These are phyloP conservation scores for Pythium dissotocum DNA, from an alignment of 352 stramenopile species.

Conservation along the genomic window DNA sequence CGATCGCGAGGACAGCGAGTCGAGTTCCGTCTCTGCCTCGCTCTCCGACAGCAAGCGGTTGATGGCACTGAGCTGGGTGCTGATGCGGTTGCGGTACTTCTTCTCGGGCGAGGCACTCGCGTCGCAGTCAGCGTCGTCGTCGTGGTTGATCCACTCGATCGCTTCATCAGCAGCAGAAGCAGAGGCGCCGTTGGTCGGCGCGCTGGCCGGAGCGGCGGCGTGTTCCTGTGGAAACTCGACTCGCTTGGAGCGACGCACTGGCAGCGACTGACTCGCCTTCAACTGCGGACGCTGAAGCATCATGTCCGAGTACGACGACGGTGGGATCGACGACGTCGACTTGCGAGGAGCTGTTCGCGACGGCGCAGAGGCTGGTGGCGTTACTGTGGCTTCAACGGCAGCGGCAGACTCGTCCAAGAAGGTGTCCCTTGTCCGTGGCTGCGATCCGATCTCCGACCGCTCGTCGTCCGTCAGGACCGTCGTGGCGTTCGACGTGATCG, in stretches of 20 bases:
- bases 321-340: slow-evolving; percentile 18
- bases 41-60: slow-evolving; percentile 33
- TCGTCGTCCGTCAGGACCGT: slow-evolving; percentile 35
- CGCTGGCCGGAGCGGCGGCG: slow-evolving; percentile 1
- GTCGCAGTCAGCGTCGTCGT: neutral
- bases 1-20: slow-evolving; percentile 19
- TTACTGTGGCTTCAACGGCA: neutral
- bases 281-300: slow-evolving; percentile 16
- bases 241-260: slow-evolving; percentile 7
- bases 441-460: slow-evolving; percentile 22
- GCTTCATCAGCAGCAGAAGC: neutral
- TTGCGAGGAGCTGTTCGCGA: slow-evolving; percentile 13
- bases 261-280: slow-evolving; percentile 20
- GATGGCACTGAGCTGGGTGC: slow-evolving; percentile 29
- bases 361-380: neutral
- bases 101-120: slow-evolving; percentile 27
- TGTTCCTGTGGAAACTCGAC: neutral
- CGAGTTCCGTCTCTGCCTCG: slow-evolving; percentile 22
- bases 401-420: neutral
- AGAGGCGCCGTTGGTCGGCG: neutral
- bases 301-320: slow-evolving; percentile 22
- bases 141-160: neutral
- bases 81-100: slow-evolving; percentile 34
- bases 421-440: slow-evolving; percentile 1
- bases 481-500: slow-evolving; percentile 31